These are phyloP conservation scores for Candida chilensis DNA, from an alignment of 805 yeast genomes.

Conservation along the genomic window DNA sequence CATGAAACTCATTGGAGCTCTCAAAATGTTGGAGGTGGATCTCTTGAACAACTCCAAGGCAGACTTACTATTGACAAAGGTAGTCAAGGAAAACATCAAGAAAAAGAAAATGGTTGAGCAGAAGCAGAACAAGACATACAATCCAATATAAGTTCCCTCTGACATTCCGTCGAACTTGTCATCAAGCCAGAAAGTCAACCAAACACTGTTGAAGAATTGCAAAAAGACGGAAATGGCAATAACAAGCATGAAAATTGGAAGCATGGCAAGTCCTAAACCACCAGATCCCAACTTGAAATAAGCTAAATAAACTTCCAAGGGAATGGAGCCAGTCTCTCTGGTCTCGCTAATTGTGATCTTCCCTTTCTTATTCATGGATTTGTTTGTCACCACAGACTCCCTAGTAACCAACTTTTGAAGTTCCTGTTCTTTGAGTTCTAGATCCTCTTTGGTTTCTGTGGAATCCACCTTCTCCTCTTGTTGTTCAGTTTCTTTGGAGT, in stretches of 20 bases:
- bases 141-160: constrained; percentile 6
- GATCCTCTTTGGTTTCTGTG: no score
- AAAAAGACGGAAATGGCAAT: constrained; percentile 1
- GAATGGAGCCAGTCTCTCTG: neutral
- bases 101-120: constrained; percentile 4
- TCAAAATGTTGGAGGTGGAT: constrained; percentile 7
- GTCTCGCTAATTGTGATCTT: no score
- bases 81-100: constrained; percentile 4
- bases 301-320: constrained; percentile 1
- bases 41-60: constrained; percentile 7
- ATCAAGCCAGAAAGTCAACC: constrained; percentile 10
- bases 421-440: constrained; percentile 1
- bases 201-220: constrained; percentile 6
- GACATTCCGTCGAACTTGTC: constrained; percentile 4
- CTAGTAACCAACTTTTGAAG: no score
- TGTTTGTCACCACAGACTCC: no score
- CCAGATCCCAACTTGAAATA: constrained; percentile 3
- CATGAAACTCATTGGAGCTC: constrained; percentile 13
- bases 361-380: no score
- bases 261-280: neutral
- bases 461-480: no score
- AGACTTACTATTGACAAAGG: constrained; percentile 7
- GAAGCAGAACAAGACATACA: constrained; percentile 7
- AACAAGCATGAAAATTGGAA: neutral
- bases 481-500: constrained; percentile 13